phyloP scores from a whole-genome alignment of 768 basidiomycete species.

The Rhodotorula babjevae region DNA sequence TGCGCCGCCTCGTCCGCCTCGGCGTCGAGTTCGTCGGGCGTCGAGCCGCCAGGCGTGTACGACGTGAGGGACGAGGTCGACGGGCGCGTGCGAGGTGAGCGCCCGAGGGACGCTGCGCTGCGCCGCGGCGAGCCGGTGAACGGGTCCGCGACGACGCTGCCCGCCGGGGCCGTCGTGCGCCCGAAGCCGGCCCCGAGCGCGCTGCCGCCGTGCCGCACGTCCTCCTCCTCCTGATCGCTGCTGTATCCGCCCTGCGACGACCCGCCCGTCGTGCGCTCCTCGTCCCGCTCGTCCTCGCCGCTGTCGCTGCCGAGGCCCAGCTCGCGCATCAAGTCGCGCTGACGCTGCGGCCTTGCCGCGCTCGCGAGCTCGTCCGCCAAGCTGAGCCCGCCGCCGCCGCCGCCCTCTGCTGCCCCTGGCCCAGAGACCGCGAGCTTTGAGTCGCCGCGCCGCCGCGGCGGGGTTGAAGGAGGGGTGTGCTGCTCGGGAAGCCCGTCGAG shows the following conservation, averaged over 20 bases:
- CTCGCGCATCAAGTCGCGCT: slow-evolving; percentile 18
- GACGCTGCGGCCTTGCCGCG: slow-evolving; percentile 3
- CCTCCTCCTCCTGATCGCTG: neutral
- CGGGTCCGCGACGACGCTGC: neutral
- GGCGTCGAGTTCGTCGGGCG: neutral
- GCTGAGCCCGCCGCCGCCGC: neutral
- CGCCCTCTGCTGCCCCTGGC: neutral
- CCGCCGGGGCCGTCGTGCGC: too few relatives aligned
- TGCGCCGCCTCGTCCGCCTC: neutral
- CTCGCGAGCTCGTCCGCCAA: slow-evolving; percentile 33
- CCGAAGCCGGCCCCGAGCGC: neutral
- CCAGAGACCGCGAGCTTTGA: too few relatives aligned
- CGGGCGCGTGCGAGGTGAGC: neutral
- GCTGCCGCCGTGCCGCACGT: neutral
- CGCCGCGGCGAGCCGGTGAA: neutral
- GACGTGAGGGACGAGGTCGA: neutral
- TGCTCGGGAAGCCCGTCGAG: neutral
- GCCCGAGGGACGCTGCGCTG: neutral
- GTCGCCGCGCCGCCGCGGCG: neutral
- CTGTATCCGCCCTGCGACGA: neutral
- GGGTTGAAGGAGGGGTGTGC: neutral
- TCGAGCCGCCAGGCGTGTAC: neutral
- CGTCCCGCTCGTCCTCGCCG: slow-evolving; percentile 7
- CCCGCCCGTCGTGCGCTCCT: neutral
- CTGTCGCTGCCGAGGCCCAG: slow-evolving; percentile 24